phyloP scores from a whole-genome alignment of 2,329 filamentous ascomycete species.

The Venturia nashicola region DNA sequence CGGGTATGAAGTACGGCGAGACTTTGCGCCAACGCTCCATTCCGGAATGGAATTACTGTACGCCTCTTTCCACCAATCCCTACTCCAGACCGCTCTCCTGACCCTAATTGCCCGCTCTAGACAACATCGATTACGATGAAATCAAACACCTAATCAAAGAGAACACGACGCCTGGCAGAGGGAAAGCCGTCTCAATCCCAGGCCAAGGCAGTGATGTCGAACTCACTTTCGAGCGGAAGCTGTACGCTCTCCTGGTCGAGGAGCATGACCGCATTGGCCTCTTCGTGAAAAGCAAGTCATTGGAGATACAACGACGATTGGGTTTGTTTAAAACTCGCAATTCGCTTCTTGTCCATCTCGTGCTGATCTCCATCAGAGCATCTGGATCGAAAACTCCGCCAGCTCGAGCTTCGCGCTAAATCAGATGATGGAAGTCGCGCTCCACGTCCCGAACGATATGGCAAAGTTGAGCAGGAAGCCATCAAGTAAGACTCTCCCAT shows the following conservation, averaged over 20 bases:
- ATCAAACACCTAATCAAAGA: constrained; percentile 76
- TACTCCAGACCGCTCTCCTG: neutral
- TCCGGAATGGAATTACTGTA: constrained; percentile 70
- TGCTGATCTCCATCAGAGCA: constrained; percentile 1
- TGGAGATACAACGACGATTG: constrained; percentile 61
- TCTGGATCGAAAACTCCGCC: constrained; percentile 7
- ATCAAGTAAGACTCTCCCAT: neutral
- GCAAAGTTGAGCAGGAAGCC: constrained; percentile 9
- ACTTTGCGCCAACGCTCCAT: constrained; percentile 64
- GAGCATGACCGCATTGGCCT: constrained; percentile 69
- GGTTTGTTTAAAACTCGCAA: constrained; percentile 33
- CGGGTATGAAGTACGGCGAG: constrained; percentile 64
- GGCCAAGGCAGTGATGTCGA: constrained; percentile 47
- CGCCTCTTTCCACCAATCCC: constrained; percentile 14
- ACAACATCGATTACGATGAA: constrained; percentile 83
- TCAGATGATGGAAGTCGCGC: neutral
- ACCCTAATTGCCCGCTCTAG: constrained; percentile 26
- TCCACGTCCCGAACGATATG: constrained; percentile 4
- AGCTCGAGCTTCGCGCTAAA: constrained; percentile 5
- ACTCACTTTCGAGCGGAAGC: constrained; percentile 55
- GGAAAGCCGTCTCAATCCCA: constrained; percentile 60
- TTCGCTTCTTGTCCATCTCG: neutral
- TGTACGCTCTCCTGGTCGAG: constrained; percentile 56
- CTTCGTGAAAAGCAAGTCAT: constrained; percentile 68
- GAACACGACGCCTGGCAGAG: constrained; percentile 60